Evolutionary conservation across 116 monocot genomes (phyloP), one percentile per base, ranked within the genome.

Genomic region (Cymodocea nodosa): DNA sequence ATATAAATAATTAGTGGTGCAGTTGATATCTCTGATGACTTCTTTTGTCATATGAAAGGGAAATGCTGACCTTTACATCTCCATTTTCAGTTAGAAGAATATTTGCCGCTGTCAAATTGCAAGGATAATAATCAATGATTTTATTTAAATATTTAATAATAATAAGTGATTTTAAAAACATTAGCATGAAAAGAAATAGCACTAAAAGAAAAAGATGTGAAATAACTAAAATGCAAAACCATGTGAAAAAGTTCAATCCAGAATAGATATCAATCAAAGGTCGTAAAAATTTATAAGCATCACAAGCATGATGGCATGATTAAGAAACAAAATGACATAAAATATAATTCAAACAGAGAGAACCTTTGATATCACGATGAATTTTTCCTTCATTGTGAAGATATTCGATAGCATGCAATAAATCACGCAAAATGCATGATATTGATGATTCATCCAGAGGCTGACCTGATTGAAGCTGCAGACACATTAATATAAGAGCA

Each of bases 331-430:
- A 62, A 23, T 44, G 23, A 52, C 17, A 23, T 51, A 58, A 72
- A 6, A 62, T 19, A 23, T 23, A 69, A 73, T 49, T 55, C 51
- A 67, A 53, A 36, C 54, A 16, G 52, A 10, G 51, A 59, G 18
- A 10, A 94, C 94, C 94, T 94, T 94, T 94, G 34, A 94, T 87
- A 79, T 94, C 94, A 57, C 94, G 72, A 64, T 94, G 94, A 71
- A 94, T 94, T 73, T 94, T 94, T 74, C 94, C 94, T 76, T 94
- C 94, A 70, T 74, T 81, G 66, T 94, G 94, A 60, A 94, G 94
- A 72, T 94, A 94, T n/a, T 94, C 94, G 66, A 94, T 64, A 58
- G 94, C 94, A 77, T 85, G 84, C 66, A 94, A 71, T 56, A 94
- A 70, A 65, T 94, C 94, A 25, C 81, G 81, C 12, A 94, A 70